Evolutionary conservation across 2,329 filamentous ascomycete genomes (phyloP).

Genomic region (Pezicula rhizophila): DNA sequence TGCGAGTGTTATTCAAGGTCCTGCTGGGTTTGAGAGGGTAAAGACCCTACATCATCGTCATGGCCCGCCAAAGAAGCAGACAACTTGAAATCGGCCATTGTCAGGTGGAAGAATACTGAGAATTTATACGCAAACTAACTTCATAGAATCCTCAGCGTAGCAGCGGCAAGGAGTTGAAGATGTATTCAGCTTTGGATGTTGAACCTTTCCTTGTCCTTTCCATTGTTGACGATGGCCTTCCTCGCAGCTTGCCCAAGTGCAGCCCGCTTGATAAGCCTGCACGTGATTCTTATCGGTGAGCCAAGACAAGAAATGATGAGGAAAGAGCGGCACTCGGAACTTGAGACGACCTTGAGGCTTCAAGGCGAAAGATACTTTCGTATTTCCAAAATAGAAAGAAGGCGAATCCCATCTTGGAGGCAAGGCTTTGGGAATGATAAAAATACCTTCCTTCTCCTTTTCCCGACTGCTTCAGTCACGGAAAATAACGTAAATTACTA

Average conservation of each 20-base stretch:
- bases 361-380: too few species aligned
- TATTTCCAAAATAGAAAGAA: too few species aligned
- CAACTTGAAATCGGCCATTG: conserved; percentile 83
- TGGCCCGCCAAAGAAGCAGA: conserved; percentile 86
- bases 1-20: conserved; percentile 11
- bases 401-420: too few species aligned
- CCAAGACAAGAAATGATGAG: conserved; percentile 3
- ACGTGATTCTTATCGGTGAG: conserved; percentile 10
- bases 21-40: background rate
- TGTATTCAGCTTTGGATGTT: conserved; percentile 1
- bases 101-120: conserved; percentile 4
- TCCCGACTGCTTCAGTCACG: too few species aligned
- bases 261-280: background rate
- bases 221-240: conserved; percentile 14
- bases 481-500: too few species aligned
- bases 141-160: background rate
- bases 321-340: background rate
- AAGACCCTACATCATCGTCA: conserved; percentile 76
- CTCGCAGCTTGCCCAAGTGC: background rate
- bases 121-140: background rate
- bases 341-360: too few species aligned
- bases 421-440: too few species aligned
- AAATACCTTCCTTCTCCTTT: too few species aligned
- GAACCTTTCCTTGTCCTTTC: conserved; percentile 3
- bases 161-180: background rate